Conservation (phyloP, 257 asterid genomes). For the Ocimum tenuiflorum region DNA sequence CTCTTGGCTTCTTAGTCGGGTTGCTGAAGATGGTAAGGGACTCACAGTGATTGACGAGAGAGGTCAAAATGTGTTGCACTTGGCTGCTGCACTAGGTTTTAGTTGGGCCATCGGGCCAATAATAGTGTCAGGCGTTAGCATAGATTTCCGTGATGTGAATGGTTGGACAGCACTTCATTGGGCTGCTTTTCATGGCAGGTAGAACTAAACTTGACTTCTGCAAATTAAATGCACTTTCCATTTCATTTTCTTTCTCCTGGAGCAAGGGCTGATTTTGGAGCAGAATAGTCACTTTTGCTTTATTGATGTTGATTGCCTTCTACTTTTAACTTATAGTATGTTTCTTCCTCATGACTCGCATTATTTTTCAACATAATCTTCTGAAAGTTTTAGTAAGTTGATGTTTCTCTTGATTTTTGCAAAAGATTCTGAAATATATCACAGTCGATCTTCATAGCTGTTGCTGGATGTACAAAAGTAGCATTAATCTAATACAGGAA, state of each 20-base stretch:
- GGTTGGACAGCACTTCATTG: slow-evolving; percentile 99
- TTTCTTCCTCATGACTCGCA: background rate
- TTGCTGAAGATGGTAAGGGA: slow-evolving; percentile 56
- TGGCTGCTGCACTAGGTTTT: slow-evolving; percentile 95
- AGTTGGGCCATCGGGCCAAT: slow-evolving; percentile 80
- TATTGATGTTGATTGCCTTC: background rate
- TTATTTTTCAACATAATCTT: background rate
- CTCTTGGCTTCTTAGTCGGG: slow-evolving; percentile 62
- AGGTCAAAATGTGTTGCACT: slow-evolving; percentile 89
- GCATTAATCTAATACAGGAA: background rate
- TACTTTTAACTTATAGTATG: background rate
- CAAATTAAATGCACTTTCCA: background rate
- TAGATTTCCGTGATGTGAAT: slow-evolving; percentile 85
- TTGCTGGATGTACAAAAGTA: slow-evolving; percentile 15
- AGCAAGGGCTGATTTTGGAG: background rate
- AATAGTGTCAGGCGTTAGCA: slow-evolving; percentile 55
- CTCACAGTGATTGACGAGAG: slow-evolving; percentile 47
- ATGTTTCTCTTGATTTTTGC: slow-evolving; percentile 1
- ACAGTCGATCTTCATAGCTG: background rate
- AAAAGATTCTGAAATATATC: background rate
- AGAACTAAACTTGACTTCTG: slow-evolving; percentile 17
- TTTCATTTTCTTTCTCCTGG: background rate
- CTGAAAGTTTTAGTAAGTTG: slow-evolving; percentile 4
- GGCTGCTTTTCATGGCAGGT: slow-evolving; percentile 97
- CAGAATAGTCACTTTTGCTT: background rate